A percentile compares a stretch with the other conserved stretches of the same genome.
Conservation (phyloP, 345 rosid species). For the Hypericum androsaemum region DNA sequence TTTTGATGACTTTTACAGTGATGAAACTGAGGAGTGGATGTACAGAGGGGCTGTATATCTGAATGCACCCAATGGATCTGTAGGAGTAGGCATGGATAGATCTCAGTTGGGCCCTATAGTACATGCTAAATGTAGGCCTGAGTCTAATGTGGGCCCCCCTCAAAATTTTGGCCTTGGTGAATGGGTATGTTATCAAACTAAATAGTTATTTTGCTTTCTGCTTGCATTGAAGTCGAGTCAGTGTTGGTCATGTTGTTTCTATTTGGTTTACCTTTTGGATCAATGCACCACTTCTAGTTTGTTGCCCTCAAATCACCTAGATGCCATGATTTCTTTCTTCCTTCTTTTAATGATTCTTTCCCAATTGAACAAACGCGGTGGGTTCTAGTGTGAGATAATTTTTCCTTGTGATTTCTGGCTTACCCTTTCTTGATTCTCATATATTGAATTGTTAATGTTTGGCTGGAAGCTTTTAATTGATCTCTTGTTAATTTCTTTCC, state of each 20-base stretch:
- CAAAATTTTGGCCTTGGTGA: constrained; percentile 36
- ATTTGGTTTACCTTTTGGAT: background rate
- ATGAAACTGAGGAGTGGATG: constrained; percentile 44
- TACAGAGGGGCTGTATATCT: constrained; percentile 30
- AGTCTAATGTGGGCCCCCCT: constrained; percentile 49
- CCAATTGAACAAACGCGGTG: too few relatives aligned
- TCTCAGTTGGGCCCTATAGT: constrained; percentile 92
- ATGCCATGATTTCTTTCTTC: too few relatives aligned
- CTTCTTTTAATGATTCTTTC: too few relatives aligned
- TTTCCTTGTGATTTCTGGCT: too few relatives aligned
- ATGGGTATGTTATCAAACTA: constrained; percentile 39
- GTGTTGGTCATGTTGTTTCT: background rate
- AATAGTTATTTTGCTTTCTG: constrained; percentile 2
- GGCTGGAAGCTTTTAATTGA: constrained; percentile 1
- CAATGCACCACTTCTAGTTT: too few relatives aligned
- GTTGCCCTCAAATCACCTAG: too few relatives aligned
- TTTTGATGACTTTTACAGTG: constrained; percentile 36
- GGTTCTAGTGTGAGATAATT: too few relatives aligned
- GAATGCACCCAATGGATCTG: constrained; percentile 26
- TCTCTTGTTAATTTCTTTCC: background rate
- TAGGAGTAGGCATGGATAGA: constrained; percentile 56
- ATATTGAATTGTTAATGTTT: background rate
- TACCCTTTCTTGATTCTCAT: too few relatives aligned
- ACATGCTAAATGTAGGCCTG: constrained; percentile 96
- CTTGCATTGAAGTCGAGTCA: background rate